Evolutionary conservation across 2,329 filamentous ascomycete genomes (phyloP), one percentile per base, ranked within the genome.

Genomic region (Trichophyton mentagrophytes): DNA sequence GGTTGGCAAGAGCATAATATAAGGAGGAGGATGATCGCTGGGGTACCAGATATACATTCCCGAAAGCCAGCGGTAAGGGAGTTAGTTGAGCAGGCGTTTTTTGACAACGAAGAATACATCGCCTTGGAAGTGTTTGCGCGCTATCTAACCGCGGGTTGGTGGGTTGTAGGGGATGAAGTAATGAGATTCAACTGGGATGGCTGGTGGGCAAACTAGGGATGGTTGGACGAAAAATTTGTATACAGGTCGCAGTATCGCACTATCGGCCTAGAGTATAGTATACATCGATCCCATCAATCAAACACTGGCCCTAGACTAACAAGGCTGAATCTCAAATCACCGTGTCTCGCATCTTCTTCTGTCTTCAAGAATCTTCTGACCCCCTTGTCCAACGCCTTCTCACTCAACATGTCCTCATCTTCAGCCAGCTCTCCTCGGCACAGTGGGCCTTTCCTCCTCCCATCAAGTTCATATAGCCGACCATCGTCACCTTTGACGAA

Each of bases 391-490:
- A 96, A 74, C 7, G 89, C 91, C 72, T 82, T 85, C 61, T 87
- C 80, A 70, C 88, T 90, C 67, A 91, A 72, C 59, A 89, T 84
- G 73, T 92, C 87, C 71, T 90, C 87, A 42, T 79, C 78, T 1
- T 74, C 73, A 0, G 68, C 77, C 59, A 91, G 71, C 49, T 74
- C 69, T 0, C 86, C 87, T 13, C 88, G 78, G 65, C 89, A 82
- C 53, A 92, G 73, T 0, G 89, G 89, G 0, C 89, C 89, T 67
- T 86, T 87, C 57, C 87, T 78, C 22, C 80, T 73, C 0, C 90
- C 90, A 73, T 95, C 89, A 68, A 95, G 73, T 75, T 95, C 90
- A 84, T 88, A 95, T 47, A 95, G 78, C 5, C 81, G 81, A 60
- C 86, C 86, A 71, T 88, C 84, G 58, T 75, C 75, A 1, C 80